These are phyloP conservation scores for Globisporangium spinosum DNA, from an alignment of 352 stramenopile genomes.

Conservation along the genomic window DNA sequence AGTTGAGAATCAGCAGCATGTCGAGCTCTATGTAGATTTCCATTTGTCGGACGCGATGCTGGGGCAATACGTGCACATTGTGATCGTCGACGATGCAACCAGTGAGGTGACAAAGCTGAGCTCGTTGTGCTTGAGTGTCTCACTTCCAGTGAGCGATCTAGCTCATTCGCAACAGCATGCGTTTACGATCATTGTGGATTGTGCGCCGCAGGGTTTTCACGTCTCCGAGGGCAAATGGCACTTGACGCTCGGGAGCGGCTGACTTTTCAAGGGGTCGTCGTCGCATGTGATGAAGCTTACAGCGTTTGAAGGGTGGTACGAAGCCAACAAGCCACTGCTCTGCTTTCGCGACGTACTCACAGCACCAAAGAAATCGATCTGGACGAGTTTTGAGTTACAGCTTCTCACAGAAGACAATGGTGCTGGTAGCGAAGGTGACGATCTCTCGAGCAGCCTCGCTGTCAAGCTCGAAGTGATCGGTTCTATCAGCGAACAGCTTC, in stretches of 20 bases:
- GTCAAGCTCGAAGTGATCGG: slow-evolving; percentile 63
- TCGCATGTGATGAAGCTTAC: slow-evolving; percentile 39
- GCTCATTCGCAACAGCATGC: not conserved
- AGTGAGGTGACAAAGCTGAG: slow-evolving; percentile 29
- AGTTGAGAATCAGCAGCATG: not conserved
- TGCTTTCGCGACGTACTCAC: slow-evolving; percentile 63
- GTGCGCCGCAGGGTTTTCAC: slow-evolving; percentile 23
- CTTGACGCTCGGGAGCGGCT: slow-evolving; percentile 50
- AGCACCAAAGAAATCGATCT: slow-evolving; percentile 37
- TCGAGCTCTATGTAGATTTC: slow-evolving; percentile 50
- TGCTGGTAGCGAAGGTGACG: not conserved
- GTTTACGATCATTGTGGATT: slow-evolving; percentile 69
- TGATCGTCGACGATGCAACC: slow-evolving; percentile 43
- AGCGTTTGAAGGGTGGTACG: slow-evolving; percentile 47
- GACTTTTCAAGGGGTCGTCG: slow-evolving; percentile 34
- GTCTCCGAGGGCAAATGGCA: slow-evolving; percentile 53
- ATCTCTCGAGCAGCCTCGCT: slow-evolving; percentile 29
- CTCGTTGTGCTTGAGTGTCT: slow-evolving; percentile 30
- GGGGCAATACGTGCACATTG: slow-evolving; percentile 38
- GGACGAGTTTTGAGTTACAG: slow-evolving; percentile 46
- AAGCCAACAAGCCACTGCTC: slow-evolving; percentile 60
- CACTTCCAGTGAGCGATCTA: slow-evolving; percentile 16
- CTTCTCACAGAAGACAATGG: slow-evolving; percentile 18
- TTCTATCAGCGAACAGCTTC: slow-evolving; percentile 21
- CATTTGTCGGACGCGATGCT: slow-evolving; percentile 56